Percentiles rank a stretch among this genome's conserved stretches.
phyloP scores from a whole-genome alignment of 1,284 basidiomycete genomes.

The Kwoniella shivajii region DNA sequence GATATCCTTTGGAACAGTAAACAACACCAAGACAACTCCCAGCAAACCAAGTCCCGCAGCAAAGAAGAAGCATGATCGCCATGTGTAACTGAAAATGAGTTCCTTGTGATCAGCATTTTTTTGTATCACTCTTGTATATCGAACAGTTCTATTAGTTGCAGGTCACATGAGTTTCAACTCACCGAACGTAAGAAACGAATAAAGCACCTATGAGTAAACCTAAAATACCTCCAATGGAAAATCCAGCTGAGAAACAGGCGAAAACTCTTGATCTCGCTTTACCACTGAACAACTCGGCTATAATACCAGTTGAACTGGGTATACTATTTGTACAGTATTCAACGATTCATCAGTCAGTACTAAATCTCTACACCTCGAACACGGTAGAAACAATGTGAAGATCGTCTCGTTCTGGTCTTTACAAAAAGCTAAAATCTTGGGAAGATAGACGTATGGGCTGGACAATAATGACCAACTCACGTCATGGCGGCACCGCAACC shows the following conservation, averaged over 20 bases:
- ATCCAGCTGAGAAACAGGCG: constrained; percentile 71
- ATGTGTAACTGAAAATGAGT: constrained; percentile 49
- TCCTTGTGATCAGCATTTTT: too few relatives aligned
- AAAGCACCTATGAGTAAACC: constrained; percentile 70
- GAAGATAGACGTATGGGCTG: too few relatives aligned
- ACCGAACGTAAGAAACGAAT: constrained; percentile 45
- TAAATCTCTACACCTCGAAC: too few relatives aligned
- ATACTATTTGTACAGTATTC: constrained; percentile 61
- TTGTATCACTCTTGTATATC: too few relatives aligned
- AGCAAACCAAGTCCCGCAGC: constrained; percentile 60
- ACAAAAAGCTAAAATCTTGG: not conserved
- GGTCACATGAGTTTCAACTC: not conserved
- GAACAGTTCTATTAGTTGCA: not conserved
- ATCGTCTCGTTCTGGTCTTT: not conserved
- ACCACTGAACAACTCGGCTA: constrained; percentile 35
- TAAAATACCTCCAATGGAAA: constrained; percentile 72
- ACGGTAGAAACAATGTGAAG: constrained; percentile 51
- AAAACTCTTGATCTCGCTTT: constrained; percentile 70
- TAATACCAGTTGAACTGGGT: constrained; percentile 44
- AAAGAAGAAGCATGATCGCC: constrained; percentile 67
- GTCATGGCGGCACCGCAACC: constrained; percentile 41
- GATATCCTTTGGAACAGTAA: constrained; percentile 61
- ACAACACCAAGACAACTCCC: constrained; percentile 59
- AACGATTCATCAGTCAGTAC: constrained; percentile 44
- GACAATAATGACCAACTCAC: constrained; percentile 16